A percentile compares a stretch with the other conserved stretches of the same genome.
Conservation (phyloP, 208 protist genomes). For the Crithidia sp. region DNA sequence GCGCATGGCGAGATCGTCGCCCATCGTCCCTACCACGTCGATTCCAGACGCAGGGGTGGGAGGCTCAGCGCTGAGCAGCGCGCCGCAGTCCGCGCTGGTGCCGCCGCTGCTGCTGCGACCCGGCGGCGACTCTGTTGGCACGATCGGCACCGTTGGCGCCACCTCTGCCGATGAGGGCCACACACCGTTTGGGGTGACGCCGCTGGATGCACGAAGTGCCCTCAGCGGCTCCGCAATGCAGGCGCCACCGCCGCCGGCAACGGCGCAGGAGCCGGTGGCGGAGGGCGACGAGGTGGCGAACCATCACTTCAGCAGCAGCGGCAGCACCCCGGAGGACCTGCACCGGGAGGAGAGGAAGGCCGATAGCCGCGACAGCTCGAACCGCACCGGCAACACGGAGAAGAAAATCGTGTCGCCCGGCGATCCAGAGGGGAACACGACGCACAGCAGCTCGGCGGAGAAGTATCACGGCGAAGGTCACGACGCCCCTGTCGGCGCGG, state of each 20-base stretch:
- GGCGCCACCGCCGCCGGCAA: not conserved
- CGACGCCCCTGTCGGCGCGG: constrained; percentile 5
- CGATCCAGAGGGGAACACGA: constrained; percentile 4
- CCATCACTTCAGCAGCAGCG: not conserved
- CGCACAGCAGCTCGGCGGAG: constrained; percentile 16
- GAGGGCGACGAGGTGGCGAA: not conserved
- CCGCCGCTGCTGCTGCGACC: not conserved
- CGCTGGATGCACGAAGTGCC: not conserved
- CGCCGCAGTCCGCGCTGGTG: not conserved
- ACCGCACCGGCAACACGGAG: constrained; percentile 32
- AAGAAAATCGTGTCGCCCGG: constrained; percentile 24
- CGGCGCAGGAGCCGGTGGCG: not conserved
- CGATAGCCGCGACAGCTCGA: constrained; percentile 20
- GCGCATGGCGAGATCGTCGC: constrained; percentile 19
- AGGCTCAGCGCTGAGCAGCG: not conserved
- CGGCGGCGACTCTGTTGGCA: not conserved
- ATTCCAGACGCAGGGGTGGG: not conserved
- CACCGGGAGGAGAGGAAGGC: constrained; percentile 14
- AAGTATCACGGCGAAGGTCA: constrained; percentile 3
- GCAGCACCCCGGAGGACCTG: constrained; percentile 12
- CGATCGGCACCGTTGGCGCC: constrained; percentile 2
- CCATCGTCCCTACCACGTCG: not conserved
- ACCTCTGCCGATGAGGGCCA: constrained; percentile 7
- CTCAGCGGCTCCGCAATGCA: not conserved
- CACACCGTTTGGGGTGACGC: constrained; percentile 1